Percentiles rank a stretch among this genome's conserved stretches.
phyloP scores from a whole-genome alignment of 495 filamentous ascomycete genomes.

The Hyaloscypha variabilis region DNA sequence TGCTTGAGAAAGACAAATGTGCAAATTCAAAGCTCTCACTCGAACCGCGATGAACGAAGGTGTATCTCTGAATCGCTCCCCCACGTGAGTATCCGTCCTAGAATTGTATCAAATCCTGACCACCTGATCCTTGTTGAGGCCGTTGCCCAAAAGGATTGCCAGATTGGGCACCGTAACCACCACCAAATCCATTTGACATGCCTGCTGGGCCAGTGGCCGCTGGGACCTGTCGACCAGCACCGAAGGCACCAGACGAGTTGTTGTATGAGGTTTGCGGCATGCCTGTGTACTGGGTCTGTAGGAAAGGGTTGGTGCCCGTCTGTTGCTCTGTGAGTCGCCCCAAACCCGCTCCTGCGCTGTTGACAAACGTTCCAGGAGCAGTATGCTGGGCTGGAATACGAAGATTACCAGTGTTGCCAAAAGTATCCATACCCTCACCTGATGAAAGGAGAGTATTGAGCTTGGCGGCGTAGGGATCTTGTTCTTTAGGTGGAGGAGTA shows the following conservation, averaged over 20 bases:
- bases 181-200: slow-evolving; percentile 38
- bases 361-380: slow-evolving; percentile 94
- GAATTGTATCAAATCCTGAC: slow-evolving; percentile 90
- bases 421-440: slow-evolving; percentile 94
- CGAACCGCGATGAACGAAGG: slow-evolving; percentile 9
- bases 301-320: slow-evolving; percentile 92
- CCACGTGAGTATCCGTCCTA: slow-evolving; percentile 35
- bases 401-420: slow-evolving; percentile 91
- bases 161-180: slow-evolving; percentile 49
- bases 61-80: not conserved
- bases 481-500: slow-evolving; percentile 52
- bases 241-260: slow-evolving; percentile 9
- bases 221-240: slow-evolving; percentile 56
- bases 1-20: slow-evolving; percentile 19
- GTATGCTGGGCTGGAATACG: slow-evolving; percentile 98
- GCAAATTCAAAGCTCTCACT: slow-evolving; percentile 10
- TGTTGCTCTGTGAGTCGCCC: slow-evolving; percentile 68
- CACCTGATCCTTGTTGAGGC: slow-evolving; percentile 65
- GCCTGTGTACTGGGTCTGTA: slow-evolving; percentile 77
- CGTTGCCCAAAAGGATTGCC: slow-evolving; percentile 75
- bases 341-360: slow-evolving; percentile 81
- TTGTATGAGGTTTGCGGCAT: slow-evolving; percentile 64
- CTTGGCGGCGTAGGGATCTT: slow-evolving; percentile 78
- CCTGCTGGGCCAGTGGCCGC: slow-evolving; percentile 78
- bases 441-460: slow-evolving; percentile 87